Evolutionary conservation across 139 green algal genomes (phyloP), one percentile per base, ranked within the genome.

Genomic region (Marvania coccoides): DNA sequence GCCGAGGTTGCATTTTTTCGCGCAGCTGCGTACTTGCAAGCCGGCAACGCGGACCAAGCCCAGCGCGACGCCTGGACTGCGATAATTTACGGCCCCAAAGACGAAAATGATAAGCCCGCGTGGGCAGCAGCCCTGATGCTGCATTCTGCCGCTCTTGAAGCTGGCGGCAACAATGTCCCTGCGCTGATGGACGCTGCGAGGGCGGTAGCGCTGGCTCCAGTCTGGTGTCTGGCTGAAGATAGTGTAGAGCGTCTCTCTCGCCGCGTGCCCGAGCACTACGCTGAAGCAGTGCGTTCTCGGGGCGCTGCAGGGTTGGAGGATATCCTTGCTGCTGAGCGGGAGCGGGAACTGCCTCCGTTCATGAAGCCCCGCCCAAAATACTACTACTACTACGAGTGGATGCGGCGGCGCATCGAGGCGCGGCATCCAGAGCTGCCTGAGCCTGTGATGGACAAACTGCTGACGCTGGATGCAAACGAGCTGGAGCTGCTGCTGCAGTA

Each of bases 371-470:
- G 76, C 2, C 80, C 78, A 38, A 86, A 86, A 63, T 90, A 88
- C 58, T 83, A 83, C 69, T 85, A 92, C 69, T 93, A 90, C 67
- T 84, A 81, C 34, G 65, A 84, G 57, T 91, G 81, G 85, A 91
- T 90, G 85, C 68, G 58, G 42, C 67, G 78, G 68, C 74, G 85
- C 23, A 81, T 91, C 23, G 4, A 58, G 28, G 60, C 67, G 51
- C 56, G 69, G 29, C 74, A 71, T 28, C 74, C 75, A 7, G 67
- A 47, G 33, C 72, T 91, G 57, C 85, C 81, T 0, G 79, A 79
- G 59, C 70, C 75, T 1, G 85, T 93, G 5, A 72, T 89, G 76
- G 75, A 85, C 37, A 90, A 89, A 73, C 31, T 93, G 61, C 69
- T 93, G 60, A 67, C 72, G 0, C 68, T 83, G 48, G 82, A 91